Conservation (phyloP, 73 alveolate genomes). For the Diophrys appendiculata region DNA sequence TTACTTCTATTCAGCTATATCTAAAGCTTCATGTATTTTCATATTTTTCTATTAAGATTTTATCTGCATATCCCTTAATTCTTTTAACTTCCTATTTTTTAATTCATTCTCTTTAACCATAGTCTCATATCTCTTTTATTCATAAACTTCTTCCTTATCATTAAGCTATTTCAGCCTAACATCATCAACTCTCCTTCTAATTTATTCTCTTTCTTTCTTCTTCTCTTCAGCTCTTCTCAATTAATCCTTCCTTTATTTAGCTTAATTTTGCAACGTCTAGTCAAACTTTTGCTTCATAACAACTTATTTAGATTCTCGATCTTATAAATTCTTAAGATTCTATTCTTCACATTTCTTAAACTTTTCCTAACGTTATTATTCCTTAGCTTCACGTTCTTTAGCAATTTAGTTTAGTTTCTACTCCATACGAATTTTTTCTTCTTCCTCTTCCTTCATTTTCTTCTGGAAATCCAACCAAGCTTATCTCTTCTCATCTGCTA, state of each 20-base stretch:
- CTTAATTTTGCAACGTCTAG: conserved; percentile 7
- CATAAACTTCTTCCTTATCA: conserved; percentile 18
- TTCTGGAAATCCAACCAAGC: conserved; percentile 10
- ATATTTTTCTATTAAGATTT: background rate
- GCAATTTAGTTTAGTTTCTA: background rate
- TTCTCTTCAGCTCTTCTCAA: conserved; percentile 1
- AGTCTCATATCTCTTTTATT: background rate
- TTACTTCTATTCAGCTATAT: conserved; percentile 2
- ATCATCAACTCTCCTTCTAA: conserved; percentile 15
- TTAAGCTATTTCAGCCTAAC: background rate
- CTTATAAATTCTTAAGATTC: conserved; percentile 3
- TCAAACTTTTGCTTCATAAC: background rate
- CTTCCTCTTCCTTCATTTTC: conserved; percentile 9
- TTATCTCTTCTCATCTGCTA: conserved; percentile 14
- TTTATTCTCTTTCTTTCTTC: conserved; percentile 14
- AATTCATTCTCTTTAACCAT: background rate
- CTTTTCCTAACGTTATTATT: conserved; percentile 19
- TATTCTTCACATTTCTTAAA: conserved; percentile 14
- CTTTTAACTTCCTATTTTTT: background rate
- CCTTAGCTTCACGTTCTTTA: conserved; percentile 9
- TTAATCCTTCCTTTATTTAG: conserved; percentile 2
- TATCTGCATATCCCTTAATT: background rate
- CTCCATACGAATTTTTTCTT: conserved; percentile 7
- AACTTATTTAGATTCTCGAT: background rate
- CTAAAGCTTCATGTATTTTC: conserved; percentile 12